Evolutionary conservation across 495 filamentous ascomycete genomes (phyloP), one percentile per base, ranked within the genome.

Genomic region (Poronia punctata): DNA sequence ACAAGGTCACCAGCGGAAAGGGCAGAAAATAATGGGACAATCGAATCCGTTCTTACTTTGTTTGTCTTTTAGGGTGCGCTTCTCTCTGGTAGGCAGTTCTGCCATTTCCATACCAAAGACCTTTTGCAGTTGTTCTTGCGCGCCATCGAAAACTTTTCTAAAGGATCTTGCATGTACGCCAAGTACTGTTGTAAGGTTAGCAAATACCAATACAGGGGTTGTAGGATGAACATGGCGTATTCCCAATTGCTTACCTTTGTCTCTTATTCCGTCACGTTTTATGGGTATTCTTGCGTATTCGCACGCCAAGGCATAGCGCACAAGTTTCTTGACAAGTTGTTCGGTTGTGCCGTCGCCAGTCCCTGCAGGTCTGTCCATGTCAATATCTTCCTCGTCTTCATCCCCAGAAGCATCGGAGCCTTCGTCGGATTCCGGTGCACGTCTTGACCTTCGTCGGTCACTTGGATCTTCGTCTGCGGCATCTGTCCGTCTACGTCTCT

Each of bases 81-180:
- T 93, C 59, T 97, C 92, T 51, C 70, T 76, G 15, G 67, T 66
- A 0, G 89, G 89, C 38, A 95, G 67, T 61, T 93, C 88, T 1
- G 71, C 66, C 72, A 96, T 75, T 58, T 88, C 76, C 85, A 95
- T 92, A 3, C 89, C 89, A 55, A 94, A 95, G 6, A 72, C 67
- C 3, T 53, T 61, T 17, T 69, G 62, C 20, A 96, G 64, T 44
- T 78, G 70, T 12, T 64, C 64, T 59, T 90, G 86, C 17, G 84
- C 79, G 15, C 60, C 65, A 1, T 76, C 76, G 48, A 88, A 88
- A 2, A 88, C 75, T 7, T 56, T 55, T 53, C 80, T 84, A 54
- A 88, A 89, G 39, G 77, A 70, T 3, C 79, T 66, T 8, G 66
- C 50, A n/a, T 76, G 62, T 16, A 59, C 45, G 4, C 71, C 72